Evolutionary conservation across 495 filamentous ascomycete species (phyloP), one percentile per base, ranked within the genome.

Genomic region (Tuber aestivum): DNA sequence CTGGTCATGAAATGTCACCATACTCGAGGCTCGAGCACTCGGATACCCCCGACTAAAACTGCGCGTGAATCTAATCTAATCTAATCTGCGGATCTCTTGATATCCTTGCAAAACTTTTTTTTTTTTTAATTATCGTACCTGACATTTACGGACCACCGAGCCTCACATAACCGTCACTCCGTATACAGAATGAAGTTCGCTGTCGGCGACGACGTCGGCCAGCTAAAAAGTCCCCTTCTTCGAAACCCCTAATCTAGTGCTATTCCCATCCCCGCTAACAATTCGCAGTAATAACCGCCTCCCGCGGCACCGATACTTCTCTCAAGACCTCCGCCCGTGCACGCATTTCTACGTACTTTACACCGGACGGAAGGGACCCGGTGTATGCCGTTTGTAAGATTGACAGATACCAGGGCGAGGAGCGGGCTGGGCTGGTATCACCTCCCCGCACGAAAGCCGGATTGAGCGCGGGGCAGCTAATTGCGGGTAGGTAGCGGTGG

Each of bases 171-270:
- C 56, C 41, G n/a, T 41, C 77, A 48, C 27, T 44, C 42, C 44
- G n/a, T 12, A 1, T 21, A 27, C 42, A 73, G 72, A 69, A 82
- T 82, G 80, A 79, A 78, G 41, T 82, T 82, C 27, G 80, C 75
- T 27, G 71, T 82, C 38, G 80, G 80, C 41, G 80, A 82, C 70
- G 80, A 82, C 72, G 77, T 82, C 61, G 80, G 80, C 48, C 80
- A 82, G 72, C 76, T 81, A 21, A 82, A 82, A 75, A 71, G 80
- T 82, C 9, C 3, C n/a, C 50, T n/a, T 61, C 50, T 27, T 27
- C 9, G 12, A 32, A 27, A 27, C 50, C 50, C 50, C n/a, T 14
- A 5, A 61, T 27, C 50, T 12, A 2, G 27, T 61, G 14, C 3
- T 3, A 61, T 32, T 12, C 23, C 50, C 50, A 21, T 18, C 50